Base-by-base conservation (phyloP, 257 asterid species). In the Asclepias syriaca region DNA sequence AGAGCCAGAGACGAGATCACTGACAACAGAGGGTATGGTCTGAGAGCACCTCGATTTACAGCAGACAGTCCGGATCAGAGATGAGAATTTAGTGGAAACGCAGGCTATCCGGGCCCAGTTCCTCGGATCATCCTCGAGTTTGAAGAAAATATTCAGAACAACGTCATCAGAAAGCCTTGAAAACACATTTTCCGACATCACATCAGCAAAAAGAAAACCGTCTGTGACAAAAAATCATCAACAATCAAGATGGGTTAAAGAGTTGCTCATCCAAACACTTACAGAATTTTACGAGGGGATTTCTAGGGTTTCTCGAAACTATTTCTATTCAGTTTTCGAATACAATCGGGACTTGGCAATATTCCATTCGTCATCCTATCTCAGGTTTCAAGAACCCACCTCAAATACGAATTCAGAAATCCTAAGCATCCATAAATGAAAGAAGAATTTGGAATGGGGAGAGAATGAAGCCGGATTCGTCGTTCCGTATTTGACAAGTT, bases 51-150 rank as follows among this genome's bases (percentile, higher is more conserved):
- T 89, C 77, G 85, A 63, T 70, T 68, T 85, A 81, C 85, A 90
- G 68, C 99, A 95, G n/a, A 90, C 71, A 60, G 68, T 79, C 4
- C 85, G 88, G 74, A 91, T 85, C 64, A 92, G 69, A 66, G 85
- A 85, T 29, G 86, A 69, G 86, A 95, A 92, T 81, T 86, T 90
- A 65, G 89, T 79, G 18, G 96, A 90, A 68, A 90, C 96, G 69
- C 99, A 92, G 71, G 97, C 84, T 77, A 88, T 68, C n/a, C 96
- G 84, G 2, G 96, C 88, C 99, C 98, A 95, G 78, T 69, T 71
- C 24, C 98, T 89, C 0, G 98, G 99, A 71, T 95, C 98, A 5
- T 88, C 93, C 29, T 88, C 96, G 9, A 92, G 86, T 80, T 90
- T 95, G 89, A 71, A 60, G 74, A 92, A 78, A 54, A 95, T 95